Base-by-base conservation (phyloP, 768 basidiomycete species). In the Amanita pseudoporphyria region DNA sequence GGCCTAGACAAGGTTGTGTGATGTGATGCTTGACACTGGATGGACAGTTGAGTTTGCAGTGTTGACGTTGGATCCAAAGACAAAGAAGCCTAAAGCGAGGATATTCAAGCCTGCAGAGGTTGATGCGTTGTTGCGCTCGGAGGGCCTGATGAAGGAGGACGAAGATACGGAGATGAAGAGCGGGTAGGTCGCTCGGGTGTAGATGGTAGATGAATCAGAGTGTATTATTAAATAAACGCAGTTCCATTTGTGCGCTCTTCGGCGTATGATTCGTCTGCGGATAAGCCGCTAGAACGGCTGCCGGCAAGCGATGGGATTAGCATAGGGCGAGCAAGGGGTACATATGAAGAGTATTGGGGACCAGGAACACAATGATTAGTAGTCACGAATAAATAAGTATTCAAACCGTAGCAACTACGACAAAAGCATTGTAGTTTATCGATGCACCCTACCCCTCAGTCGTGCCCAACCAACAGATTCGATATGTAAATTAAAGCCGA, bases 1-100 rank as follows among this genome's bases (percentile, higher is more conserved):
- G 52, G 41, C 21, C 22, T 10, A 9, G 38, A 37, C 53, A 41
- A n/a, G 50, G 48, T 46, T 16, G 26, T 26, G 18, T 30, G 46
- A 12, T 52, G 33, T 53, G 45, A 35, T 42, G 14, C 12, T 42
- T 22, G 33, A 53, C 39, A 45, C 4, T 36, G 42, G 31, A 36
- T 9, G 5, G 48, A 10, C 56, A 97, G 96, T 99, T 62, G 96
- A 99, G 66, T 93, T 99, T 62, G 92, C 96, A 7, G 92, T 92
- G 9, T 71, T 99, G 63, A 93, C 88, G 2, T 71, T 95, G 6
- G 91, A 96, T 62, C 74, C 84, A 2, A 67, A 65, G 19, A 82
- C 82, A 45, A 82, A 88, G 62, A 68, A 81, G 62, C 90, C 92
- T 2, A 80, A 81, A 60, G 90, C 92, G 36, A 94, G 90, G 77